Evolutionary conservation across 108 stramenopile species (phyloP).

Genomic region (Licmophora abbreviata): DNA sequence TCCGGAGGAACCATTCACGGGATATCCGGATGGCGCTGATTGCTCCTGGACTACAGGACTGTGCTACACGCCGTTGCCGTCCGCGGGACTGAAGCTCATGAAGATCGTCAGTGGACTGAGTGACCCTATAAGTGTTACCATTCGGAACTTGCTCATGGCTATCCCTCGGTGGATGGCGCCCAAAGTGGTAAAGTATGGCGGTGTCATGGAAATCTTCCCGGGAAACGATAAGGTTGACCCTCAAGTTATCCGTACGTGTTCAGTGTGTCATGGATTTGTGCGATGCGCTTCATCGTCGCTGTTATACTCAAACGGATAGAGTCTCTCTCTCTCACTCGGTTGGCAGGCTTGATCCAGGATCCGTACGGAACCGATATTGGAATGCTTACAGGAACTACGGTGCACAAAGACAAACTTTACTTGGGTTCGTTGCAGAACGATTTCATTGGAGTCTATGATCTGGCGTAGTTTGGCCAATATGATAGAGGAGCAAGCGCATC

Average conservation of each 20-base stretch:
- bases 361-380: conserved; percentile 45
- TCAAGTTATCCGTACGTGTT: conserved; percentile 5
- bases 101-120: conserved; percentile 24
- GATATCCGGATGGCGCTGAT: conserved; percentile 47
- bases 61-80: conserved; percentile 37
- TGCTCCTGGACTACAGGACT: conserved; percentile 25
- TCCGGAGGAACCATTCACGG: conserved; percentile 21
- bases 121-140: conserved; percentile 7
- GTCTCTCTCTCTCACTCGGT: neutral
- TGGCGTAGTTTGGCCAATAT: conserved; percentile 18
- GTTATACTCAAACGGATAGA: too few relatives aligned
- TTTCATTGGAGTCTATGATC: conserved; percentile 51
- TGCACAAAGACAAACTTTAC: conserved; percentile 43
- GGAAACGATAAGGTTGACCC: too few relatives aligned
- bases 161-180: conserved; percentile 31
- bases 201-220: conserved; percentile 38
- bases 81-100: conserved; percentile 6
- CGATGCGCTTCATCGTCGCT: too few relatives aligned
- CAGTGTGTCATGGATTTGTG: conserved; percentile 13
- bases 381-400: conserved; percentile 51
- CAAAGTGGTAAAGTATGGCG: conserved; percentile 23
- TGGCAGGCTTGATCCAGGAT: conserved; percentile 42
- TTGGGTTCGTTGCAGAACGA: conserved; percentile 59
- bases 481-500: too few relatives aligned
- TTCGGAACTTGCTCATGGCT: conserved; percentile 41